Evolutionary conservation across 208 protist genomes (phyloP).

Genomic region (Leishmania martiniquensis): DNA sequence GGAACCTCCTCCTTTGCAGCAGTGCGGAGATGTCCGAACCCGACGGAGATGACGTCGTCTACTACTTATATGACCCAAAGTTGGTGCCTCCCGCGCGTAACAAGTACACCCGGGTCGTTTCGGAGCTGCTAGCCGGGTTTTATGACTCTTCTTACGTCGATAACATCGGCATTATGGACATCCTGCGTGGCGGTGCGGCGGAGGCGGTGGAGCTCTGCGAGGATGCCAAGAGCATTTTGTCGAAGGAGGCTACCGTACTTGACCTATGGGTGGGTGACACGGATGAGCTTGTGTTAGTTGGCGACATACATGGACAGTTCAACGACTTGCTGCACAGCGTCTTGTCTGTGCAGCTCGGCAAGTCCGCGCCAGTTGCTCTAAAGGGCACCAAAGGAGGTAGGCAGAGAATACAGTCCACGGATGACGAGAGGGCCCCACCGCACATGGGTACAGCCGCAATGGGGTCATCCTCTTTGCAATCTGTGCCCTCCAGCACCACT

Average conservation of each 20-base stretch:
- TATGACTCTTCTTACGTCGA: slow-evolving; percentile 42
- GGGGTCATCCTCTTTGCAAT: neutral
- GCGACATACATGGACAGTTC: slow-evolving; percentile 91
- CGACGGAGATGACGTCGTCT: slow-evolving; percentile 19
- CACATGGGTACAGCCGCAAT: neutral
- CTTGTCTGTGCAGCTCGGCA: slow-evolving; percentile 58
- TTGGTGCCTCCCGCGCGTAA: slow-evolving; percentile 42
- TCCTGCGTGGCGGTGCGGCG: slow-evolving; percentile 49
- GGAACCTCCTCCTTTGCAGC: neutral
- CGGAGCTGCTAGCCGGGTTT: slow-evolving; percentile 57
- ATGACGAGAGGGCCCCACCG: neutral
- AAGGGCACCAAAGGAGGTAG: neutral
- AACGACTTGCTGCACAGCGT: slow-evolving; percentile 74
- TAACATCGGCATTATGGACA: slow-evolving; percentile 59
- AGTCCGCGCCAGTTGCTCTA: slow-evolving; percentile 13
- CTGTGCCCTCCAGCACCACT: neutral
- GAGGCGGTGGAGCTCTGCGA: slow-evolving; percentile 61
- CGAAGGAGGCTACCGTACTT: slow-evolving; percentile 54
- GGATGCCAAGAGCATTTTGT: slow-evolving; percentile 47
- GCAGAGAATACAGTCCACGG: neutral
- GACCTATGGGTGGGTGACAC: slow-evolving; percentile 43
- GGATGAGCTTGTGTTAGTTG: slow-evolving; percentile 77
- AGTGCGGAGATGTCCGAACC: neutral
- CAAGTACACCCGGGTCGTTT: slow-evolving; percentile 73
- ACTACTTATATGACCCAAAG: slow-evolving; percentile 72